Conservation (phyloP, 2,329 filamentous ascomycete species). For the Aspergillus versicolor region DNA sequence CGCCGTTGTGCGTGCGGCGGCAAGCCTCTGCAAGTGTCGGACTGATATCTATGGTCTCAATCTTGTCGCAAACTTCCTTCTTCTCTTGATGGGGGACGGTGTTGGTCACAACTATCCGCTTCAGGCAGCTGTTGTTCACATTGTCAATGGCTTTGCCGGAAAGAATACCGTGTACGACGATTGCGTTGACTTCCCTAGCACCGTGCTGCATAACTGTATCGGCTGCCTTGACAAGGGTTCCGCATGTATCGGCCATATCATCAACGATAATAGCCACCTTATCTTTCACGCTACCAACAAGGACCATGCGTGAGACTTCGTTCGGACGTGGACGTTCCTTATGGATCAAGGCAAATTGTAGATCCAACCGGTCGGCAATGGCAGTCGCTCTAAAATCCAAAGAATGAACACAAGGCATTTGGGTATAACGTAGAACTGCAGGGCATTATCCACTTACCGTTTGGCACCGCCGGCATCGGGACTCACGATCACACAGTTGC, state of each 20-base stretch:
- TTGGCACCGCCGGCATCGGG: slow-evolving; percentile 95
- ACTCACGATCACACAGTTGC: slow-evolving; percentile 89
- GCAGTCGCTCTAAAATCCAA: slow-evolving; percentile 66
- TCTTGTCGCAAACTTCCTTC: slow-evolving; percentile 71
- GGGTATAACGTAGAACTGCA: not conserved
- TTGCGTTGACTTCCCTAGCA: slow-evolving; percentile 84
- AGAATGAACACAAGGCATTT: not conserved
- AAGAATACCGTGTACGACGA: slow-evolving; percentile 92
- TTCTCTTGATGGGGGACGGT: slow-evolving; percentile 81
- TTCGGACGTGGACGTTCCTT: slow-evolving; percentile 92
- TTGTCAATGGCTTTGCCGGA: slow-evolving; percentile 85
- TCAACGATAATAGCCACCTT: slow-evolving; percentile 95
- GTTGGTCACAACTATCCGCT: slow-evolving; percentile 84
- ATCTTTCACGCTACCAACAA: slow-evolving; percentile 90
- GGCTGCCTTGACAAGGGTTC: slow-evolving; percentile 83
- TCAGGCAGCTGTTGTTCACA: slow-evolving; percentile 74
- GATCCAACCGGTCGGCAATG: slow-evolving; percentile 87
- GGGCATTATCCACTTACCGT: slow-evolving; percentile 51
- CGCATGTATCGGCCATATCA: slow-evolving; percentile 97
- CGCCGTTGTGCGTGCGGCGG: slow-evolving; percentile 51
- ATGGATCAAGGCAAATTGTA: slow-evolving; percentile 91
- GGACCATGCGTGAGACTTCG: slow-evolving; percentile 87
- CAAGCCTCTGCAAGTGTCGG: slow-evolving; percentile 62
- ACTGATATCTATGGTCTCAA: slow-evolving; percentile 89
- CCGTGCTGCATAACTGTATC: slow-evolving; percentile 84